Evolutionary conservation across 192 early-diverging fungal genomes (phyloP), one percentile per base, ranked within the genome.

Genomic region (Coemansia sp.): DNA sequence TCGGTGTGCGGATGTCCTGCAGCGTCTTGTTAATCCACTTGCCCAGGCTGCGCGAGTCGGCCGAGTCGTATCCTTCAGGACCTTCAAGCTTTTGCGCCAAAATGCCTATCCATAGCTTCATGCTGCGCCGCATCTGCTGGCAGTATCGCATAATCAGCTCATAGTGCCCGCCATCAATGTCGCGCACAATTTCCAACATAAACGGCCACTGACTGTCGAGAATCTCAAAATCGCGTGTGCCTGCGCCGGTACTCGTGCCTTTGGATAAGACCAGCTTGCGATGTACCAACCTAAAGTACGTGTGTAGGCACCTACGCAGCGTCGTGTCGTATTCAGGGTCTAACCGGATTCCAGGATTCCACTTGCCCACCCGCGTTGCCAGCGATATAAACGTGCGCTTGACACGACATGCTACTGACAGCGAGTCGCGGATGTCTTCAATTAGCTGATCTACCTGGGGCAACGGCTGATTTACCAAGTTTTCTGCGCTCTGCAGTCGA

Each of bases 161-260:
- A 28, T 83, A 67, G 52, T 91, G 87, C 5, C 88, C 88, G 36
- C 88, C 90, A 26, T 90, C 86, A 53, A 92, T 88, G 28, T 83
- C 66, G 15, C 80, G 84, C 48, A 90, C 89, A 9, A 94, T 77
- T 11, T 79, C 79, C 36, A 83, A 83, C 55, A 93, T 59, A 54
- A 88, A 90, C n/a, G 88, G 82, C 91, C 92, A 95, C 67, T 93
- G 91, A 59, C 76, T 84, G 64, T 92, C 90, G 63, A 95, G 74
- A 12, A 90, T 71, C 66, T 92, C 93, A 59, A 89, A 88, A 68
- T 90, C 90, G 57, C 87, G 86, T 60, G 83, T 83, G 46, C 75
- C 82, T 6, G 70, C 76, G 56, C 86, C 85, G 58, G 83, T 82
- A 38, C 74, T 82, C 3, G 71, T 71, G 58, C 86, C 85, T 57